Conservation (phyloP, 1,284 basidiomycete genomes). For the Stereum hirsutum region DNA sequence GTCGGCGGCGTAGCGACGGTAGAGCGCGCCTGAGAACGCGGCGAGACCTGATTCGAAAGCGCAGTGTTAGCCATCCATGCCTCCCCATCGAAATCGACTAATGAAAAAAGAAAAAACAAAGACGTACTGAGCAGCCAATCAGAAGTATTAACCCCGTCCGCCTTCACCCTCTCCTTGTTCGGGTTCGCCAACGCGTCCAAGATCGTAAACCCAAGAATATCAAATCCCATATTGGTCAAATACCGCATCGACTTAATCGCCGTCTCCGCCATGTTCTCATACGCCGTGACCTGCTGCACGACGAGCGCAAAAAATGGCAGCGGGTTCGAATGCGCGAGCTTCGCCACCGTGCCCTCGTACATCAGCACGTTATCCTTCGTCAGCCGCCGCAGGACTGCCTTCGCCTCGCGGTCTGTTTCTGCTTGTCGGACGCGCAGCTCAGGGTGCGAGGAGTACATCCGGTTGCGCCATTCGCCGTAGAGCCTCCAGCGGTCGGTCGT, state of each 20-base stretch:
- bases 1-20: constrained; percentile 80
- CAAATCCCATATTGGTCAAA: constrained; percentile 88
- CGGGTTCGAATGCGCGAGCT: constrained; percentile 91
- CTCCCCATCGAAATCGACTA: too few relatives aligned
- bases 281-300: constrained; percentile 92
- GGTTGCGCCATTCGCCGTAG: constrained; percentile 93
- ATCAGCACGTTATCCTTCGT: constrained; percentile 79
- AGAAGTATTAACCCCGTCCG: constrained; percentile 86
- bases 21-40: constrained; percentile 89
- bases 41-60: constrained; percentile 59
- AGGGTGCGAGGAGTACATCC: constrained; percentile 59
- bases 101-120: constrained; percentile 4
- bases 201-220: constrained; percentile 85
- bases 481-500: constrained; percentile 78
- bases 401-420: constrained; percentile 71
- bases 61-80: too few relatives aligned
- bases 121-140: constrained; percentile 90
- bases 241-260: constrained; percentile 90
- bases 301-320: constrained; percentile 87
- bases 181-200: constrained; percentile 87
- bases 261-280: constrained; percentile 89
- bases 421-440: constrained; percentile 66
- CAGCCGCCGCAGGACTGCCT: constrained; percentile 72
- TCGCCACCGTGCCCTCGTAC: constrained; percentile 84
- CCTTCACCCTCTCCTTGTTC: constrained; percentile 78